These are phyloP conservation scores for Aureobasidium subglaciale DNA, from an alignment of 2,329 filamentous ascomycete species.

Conservation along the genomic window DNA sequence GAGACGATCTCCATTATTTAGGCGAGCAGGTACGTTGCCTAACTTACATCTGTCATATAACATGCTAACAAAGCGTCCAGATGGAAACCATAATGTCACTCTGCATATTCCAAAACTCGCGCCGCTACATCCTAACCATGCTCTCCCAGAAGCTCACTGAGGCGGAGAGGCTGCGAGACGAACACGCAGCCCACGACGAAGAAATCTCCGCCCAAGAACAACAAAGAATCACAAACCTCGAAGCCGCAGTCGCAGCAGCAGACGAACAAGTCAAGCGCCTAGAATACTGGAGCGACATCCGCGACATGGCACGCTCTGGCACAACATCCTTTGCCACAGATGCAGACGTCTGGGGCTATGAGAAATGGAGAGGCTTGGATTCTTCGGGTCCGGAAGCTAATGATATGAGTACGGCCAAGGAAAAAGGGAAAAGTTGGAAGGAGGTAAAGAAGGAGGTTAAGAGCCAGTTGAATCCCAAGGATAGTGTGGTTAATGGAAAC, in stretches of 20 bases:
- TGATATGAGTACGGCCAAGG: constrained; percentile 15
- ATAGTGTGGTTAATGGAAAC: background rate
- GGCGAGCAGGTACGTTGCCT: constrained; percentile 46
- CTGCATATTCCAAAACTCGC: constrained; percentile 84
- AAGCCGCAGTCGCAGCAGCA: constrained; percentile 65
- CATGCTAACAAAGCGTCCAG: constrained; percentile 29
- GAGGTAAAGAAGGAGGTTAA: constrained; percentile 11
- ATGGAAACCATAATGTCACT: constrained; percentile 81
- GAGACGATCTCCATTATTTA: constrained; percentile 68
- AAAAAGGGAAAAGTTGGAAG: constrained; percentile 20
- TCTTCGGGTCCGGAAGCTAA: constrained; percentile 26
- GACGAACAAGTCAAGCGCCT: constrained; percentile 73
- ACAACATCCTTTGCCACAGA: constrained; percentile 29
- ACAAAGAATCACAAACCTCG: constrained; percentile 59
- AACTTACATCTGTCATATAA: constrained; percentile 20
- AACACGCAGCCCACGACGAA: constrained; percentile 32
- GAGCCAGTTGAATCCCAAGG: background rate
- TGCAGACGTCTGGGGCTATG: constrained; percentile 27
- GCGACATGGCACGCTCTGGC: constrained; percentile 35
- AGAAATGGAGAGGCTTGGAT: constrained; percentile 34
- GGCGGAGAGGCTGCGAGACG: constrained; percentile 43
- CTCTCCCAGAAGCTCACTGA: constrained; percentile 57
- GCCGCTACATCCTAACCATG: constrained; percentile 65
- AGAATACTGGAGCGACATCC: constrained; percentile 77
- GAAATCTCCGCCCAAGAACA: constrained; percentile 41